Evolutionary conservation across 108 stramenopile genomes (phyloP), one percentile per base, ranked within the genome.

Genomic region (Aureococcus anophagefferens): DNA sequence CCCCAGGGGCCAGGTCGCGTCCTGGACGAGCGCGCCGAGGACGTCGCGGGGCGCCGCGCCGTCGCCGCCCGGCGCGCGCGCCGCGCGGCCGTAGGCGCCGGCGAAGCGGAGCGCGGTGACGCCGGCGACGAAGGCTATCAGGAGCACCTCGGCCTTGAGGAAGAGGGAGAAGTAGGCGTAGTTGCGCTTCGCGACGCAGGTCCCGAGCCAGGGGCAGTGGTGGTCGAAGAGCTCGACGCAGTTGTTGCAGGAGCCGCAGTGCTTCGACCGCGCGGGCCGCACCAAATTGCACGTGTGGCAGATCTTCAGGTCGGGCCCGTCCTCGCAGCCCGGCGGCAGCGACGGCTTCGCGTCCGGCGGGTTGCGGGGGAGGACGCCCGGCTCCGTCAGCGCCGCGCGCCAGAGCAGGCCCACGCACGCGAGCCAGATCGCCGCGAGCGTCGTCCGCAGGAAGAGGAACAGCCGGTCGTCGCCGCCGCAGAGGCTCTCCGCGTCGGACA

Each of bases 191-290:
- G 94, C 97, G 68, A 98, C 92, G 72, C 97, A 98, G 78, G 84
- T 91, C 31, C 93, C 95, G 44, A 94, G 88, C 92, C 95, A 98
- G 17, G 97, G 93, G 79, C 93, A 94, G 81, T 91, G 90, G 80
- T 98, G 97, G 83, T 98, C 97, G 69, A 96, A 94, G 74, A 81
- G 85, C 65, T 76, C 79, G 33, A 96, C 93, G 75, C 97, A 98
- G 45, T 85, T 85, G 81, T 93, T 94, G 75, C 97, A 98, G 0
- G 79, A 81, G 68, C 90, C 91, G 81, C 97, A 98, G 75, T 98
- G 97, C 75, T 96, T 95, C 66, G 88, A 83, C 64, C 94, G 83
- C 0, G 94, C 93, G 14, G 91, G 91, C 63, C 93, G 84, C 72
- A 88, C 84, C 34, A 92, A 86, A 72, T 91, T 91, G 67, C 93